A percentile compares a stretch with the other conserved stretches of the same genome.
phyloP scores from a whole-genome alignment of 2,329 filamentous ascomycete species.

The Aspergillus jensenii region DNA sequence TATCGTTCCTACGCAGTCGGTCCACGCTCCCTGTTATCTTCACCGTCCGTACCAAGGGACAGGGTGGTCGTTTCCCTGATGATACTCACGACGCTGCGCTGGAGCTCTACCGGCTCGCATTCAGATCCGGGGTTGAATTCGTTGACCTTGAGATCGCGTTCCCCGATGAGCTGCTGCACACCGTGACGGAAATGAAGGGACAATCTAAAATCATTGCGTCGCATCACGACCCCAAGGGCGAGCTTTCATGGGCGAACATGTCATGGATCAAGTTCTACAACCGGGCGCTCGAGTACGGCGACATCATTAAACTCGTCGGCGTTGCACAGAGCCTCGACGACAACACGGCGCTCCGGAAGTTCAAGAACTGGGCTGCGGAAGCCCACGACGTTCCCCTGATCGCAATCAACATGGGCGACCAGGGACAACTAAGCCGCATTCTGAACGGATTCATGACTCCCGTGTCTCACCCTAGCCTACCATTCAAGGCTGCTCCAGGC shows the following conservation, averaged over 20 bases:
- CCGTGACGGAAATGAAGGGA: constrained; percentile 67
- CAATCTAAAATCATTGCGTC: constrained; percentile 87
- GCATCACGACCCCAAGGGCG: constrained; percentile 81
- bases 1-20: constrained; percentile 72
- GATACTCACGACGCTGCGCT: constrained; percentile 68
- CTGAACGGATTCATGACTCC: constrained; percentile 93
- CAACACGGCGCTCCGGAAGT: constrained; percentile 80
- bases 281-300: constrained; percentile 81
- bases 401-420: constrained; percentile 89
- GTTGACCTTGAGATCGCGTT: constrained; percentile 90
- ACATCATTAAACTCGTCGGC: constrained; percentile 92
- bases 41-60: constrained; percentile 79
- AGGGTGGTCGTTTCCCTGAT: constrained; percentile 88
- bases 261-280: constrained; percentile 92
- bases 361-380: constrained; percentile 72
- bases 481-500: constrained; percentile 89
- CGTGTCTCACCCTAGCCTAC: constrained; percentile 84
- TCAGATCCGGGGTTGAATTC: constrained; percentile 86
- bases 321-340: constrained; percentile 74
- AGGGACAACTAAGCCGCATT: constrained; percentile 85
- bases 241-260: constrained; percentile 85
- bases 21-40: constrained; percentile 83
- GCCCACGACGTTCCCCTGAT: constrained; percentile 83
- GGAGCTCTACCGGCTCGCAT: constrained; percentile 72
- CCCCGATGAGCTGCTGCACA: constrained; percentile 70